These are phyloP conservation scores for Cephaloascus albidus DNA, from an alignment of 805 yeast species.

Conservation along the genomic window DNA sequence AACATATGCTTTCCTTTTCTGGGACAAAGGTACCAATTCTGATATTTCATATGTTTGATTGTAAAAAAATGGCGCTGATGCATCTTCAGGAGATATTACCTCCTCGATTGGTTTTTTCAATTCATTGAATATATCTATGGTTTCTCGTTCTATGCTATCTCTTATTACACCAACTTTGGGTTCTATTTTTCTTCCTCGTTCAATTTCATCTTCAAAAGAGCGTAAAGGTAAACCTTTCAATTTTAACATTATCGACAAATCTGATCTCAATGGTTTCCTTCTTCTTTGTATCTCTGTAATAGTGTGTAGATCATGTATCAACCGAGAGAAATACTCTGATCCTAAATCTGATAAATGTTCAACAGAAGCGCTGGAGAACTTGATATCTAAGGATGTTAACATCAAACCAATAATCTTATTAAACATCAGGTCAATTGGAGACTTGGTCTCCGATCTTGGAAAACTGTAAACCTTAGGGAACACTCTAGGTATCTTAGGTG, in stretches of 20 bases:
- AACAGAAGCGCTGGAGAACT: slow-evolving; percentile 17
- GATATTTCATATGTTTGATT: slow-evolving; percentile 41
- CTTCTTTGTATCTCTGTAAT: slow-evolving; percentile 55
- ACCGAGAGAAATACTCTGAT: slow-evolving; percentile 18
- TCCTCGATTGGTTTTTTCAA: slow-evolving; percentile 4
- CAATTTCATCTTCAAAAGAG: slow-evolving; percentile 25
- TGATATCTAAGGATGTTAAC: slow-evolving; percentile 12
- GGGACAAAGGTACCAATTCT: slow-evolving; percentile 43
- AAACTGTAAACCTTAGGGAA: not conserved
- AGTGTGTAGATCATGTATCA: slow-evolving; percentile 34
- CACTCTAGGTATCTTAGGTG: not conserved
- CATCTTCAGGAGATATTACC: slow-evolving; percentile 20
- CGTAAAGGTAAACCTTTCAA: slow-evolving; percentile 38
- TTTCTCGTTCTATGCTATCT: not conserved
- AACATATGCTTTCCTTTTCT: slow-evolving; percentile 32
- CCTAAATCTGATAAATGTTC: slow-evolving; percentile 19
- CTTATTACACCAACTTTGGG: not conserved
- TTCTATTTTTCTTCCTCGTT: slow-evolving; percentile 5
- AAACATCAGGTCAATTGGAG: slow-evolving; percentile 18
- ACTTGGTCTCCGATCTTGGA: not conserved
- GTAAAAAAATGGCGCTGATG: slow-evolving; percentile 44
- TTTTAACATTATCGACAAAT: slow-evolving; percentile 33
- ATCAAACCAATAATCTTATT: slow-evolving; percentile 17
- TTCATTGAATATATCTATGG: not conserved
- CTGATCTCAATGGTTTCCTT: slow-evolving; percentile 40